Evolutionary conservation across 176 grass and related monocot species (phyloP).

Genomic region (Lolium rigidum): DNA sequence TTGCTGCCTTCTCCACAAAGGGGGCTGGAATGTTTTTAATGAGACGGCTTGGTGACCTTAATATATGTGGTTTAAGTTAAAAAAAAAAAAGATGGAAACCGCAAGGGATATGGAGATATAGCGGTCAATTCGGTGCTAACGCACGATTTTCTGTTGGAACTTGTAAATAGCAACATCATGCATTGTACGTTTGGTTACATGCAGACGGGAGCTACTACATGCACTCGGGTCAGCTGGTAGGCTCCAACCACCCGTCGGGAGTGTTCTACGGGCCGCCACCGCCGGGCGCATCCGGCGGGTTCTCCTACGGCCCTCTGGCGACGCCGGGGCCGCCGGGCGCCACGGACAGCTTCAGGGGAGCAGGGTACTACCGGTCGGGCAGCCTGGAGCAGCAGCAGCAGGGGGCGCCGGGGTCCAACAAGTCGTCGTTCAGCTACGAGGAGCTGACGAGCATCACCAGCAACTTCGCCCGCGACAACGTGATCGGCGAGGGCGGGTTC

Average conservation of each 20-base stretch:
- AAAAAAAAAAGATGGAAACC: no score
- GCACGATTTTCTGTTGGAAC: not conserved
- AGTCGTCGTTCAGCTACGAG: constrained; percentile 78
- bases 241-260: constrained; percentile 36
- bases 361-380: constrained; percentile 45
- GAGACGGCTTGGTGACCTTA: no score
- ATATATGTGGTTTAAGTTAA: no score
- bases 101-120: no score
- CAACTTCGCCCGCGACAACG: constrained; percentile 65
- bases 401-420: constrained; percentile 42
- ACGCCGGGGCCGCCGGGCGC: not conserved
- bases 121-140: no score
- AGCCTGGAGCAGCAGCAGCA: constrained; percentile 26
- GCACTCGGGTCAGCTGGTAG: constrained; percentile 32
- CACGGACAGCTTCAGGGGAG: not conserved
- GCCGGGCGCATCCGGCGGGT: constrained; percentile 7
- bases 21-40: no score
- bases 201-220: constrained; percentile 46
- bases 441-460: constrained; percentile 75
- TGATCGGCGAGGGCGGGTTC: constrained; percentile 88
- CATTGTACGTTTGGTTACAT: not conserved
- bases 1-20: no score
- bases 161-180: not conserved
- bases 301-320: constrained; percentile 23
- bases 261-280: not conserved